A percentile compares a stretch with the other conserved stretches of the same genome.
Conservation (phyloP, 495 filamentous ascomycete genomes). For the Talaromyces nanjingensis region DNA sequence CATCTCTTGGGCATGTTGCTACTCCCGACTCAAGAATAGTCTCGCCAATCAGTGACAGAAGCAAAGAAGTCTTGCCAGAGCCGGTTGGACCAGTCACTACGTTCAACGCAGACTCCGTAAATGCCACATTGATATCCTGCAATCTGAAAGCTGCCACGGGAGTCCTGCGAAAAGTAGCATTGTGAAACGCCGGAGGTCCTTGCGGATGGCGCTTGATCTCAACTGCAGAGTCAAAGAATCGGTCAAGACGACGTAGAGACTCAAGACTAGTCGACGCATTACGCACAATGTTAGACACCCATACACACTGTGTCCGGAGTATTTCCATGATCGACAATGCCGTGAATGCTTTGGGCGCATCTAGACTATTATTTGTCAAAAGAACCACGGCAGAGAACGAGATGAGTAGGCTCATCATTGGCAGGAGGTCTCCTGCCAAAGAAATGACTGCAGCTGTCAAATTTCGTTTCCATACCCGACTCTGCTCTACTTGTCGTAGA, state of each 20-base stretch:
- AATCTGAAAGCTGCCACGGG: constrained; percentile 32
- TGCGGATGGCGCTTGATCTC: constrained; percentile 32
- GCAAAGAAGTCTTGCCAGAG: constrained; percentile 60
- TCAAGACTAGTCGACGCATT: constrained; percentile 31
- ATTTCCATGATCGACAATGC: constrained; percentile 36
- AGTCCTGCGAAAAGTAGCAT: constrained; percentile 21
- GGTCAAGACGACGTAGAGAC: constrained; percentile 39
- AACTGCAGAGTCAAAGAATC: constrained; percentile 34
- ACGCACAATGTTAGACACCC: constrained; percentile 31
- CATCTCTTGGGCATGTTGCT: constrained; percentile 24
- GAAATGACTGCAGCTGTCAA: constrained; percentile 26
- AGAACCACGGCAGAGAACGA: constrained; percentile 36
- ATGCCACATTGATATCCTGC: constrained; percentile 39
- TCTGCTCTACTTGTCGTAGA: constrained; percentile 36
- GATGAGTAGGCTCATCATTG: constrained; percentile 33
- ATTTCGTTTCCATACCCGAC: constrained; percentile 37
- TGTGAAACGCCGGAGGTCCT: constrained; percentile 32
- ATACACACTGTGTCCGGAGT: constrained; percentile 34
- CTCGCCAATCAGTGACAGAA: constrained; percentile 66
- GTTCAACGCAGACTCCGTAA: constrained; percentile 44
- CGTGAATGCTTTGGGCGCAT: constrained; percentile 43
- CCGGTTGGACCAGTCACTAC: constrained; percentile 45
- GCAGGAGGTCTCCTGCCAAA: constrained; percentile 29
- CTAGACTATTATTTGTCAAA: constrained; percentile 32
- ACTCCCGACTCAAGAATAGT: constrained; percentile 52